These are phyloP conservation scores for Yamadazyma paraphyllophila DNA, from an alignment of 805 yeast species.

Conservation along the genomic window DNA sequence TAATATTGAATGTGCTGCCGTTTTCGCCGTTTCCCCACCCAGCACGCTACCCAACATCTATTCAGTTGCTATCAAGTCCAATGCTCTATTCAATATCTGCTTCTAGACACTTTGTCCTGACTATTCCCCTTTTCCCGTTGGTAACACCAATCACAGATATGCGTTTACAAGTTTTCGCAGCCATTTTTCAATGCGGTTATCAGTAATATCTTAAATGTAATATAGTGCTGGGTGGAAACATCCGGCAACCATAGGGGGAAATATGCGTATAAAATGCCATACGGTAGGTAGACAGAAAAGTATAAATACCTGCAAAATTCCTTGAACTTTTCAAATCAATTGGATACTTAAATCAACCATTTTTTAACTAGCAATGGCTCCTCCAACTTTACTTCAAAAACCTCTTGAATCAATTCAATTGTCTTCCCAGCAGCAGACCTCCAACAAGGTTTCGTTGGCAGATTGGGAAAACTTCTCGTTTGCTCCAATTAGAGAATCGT, in stretches of 20 bases:
- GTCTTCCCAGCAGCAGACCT: slow-evolving; percentile 4
- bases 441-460: slow-evolving; percentile 10
- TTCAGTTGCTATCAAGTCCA: not conserved
- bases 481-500: slow-evolving; percentile 73
- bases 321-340: not conserved
- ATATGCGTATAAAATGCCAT: not conserved
- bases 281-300: not conserved
- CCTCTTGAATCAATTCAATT: slow-evolving; percentile 13
- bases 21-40: too few relatives aligned
- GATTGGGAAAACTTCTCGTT: slow-evolving; percentile 71
- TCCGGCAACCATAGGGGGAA: not conserved
- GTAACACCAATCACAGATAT: not conserved
- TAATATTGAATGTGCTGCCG: too few relatives aligned
- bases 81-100: not conserved
- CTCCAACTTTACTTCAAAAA: slow-evolving; percentile 33
- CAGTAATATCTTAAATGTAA: not conserved
- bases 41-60: too few relatives aligned
- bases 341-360: too few relatives aligned
- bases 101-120: too few relatives aligned
- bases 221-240: not conserved
- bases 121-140: too few relatives aligned
- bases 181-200: not conserved
- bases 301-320: not conserved
- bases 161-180: slow-evolving; percentile 5
- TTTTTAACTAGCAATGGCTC: slow-evolving; percentile 25